These are phyloP conservation scores for Cantharellus cinnabarinus DNA, from an alignment of 768 basidiomycete species.

Conservation along the genomic window DNA sequence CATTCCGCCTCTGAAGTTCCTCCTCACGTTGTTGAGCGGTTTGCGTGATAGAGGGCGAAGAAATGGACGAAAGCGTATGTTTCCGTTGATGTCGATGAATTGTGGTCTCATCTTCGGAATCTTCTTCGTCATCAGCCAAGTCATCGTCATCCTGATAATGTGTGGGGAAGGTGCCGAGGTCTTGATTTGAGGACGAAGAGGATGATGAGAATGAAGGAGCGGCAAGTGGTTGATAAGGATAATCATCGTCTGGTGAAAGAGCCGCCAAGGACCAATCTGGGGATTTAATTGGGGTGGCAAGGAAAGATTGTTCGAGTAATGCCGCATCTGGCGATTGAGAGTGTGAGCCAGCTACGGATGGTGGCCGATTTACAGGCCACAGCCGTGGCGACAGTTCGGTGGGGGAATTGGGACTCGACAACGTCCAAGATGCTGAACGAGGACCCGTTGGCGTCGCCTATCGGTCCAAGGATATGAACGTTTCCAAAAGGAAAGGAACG, in stretches of 20 bases:
- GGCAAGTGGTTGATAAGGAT: too few relatives aligned
- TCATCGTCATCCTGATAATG: neutral
- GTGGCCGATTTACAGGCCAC: conserved; percentile 20
- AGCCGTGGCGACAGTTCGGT: too few relatives aligned
- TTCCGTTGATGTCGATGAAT: neutral
- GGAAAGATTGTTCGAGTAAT: neutral
- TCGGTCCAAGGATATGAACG: too few relatives aligned
- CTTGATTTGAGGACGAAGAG: neutral
- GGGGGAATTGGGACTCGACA: conserved; percentile 48
- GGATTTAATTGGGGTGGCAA: conserved; percentile 11
- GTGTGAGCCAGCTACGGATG: neutral
- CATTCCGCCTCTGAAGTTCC: conserved; percentile 32
- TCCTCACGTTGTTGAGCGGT: neutral
- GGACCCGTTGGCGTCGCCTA: too few relatives aligned
- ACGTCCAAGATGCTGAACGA: conserved; percentile 16
- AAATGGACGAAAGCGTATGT: neutral
- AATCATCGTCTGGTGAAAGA: too few relatives aligned
- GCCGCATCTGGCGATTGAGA: neutral
- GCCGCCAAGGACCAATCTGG: neutral
- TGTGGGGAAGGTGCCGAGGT: too few relatives aligned
- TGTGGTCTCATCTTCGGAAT: neutral
- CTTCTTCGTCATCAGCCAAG: conserved; percentile 14
- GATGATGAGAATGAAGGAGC: too few relatives aligned
- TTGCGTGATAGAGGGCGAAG: neutral
- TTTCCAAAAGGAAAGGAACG: too few relatives aligned